phyloP scores from a whole-genome alignment of 345 rosid genomes.

The Schrenkiella parvula region DNA sequence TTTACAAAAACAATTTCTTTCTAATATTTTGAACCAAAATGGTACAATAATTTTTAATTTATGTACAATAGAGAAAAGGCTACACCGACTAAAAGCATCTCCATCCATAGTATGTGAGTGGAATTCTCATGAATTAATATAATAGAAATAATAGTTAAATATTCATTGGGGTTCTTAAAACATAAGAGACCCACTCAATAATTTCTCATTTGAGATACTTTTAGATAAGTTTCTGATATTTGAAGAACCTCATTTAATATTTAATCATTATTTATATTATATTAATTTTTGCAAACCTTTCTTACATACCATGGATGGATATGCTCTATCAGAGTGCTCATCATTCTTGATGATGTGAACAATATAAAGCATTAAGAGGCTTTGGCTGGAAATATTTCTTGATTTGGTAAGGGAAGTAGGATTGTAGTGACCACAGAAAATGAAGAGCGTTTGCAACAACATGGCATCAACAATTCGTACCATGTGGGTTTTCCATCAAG shows the following conservation, averaged over 20 bases:
- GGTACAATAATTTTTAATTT: background rate
- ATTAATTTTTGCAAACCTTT: too few relatives aligned
- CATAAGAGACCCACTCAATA: too few relatives aligned
- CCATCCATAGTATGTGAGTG: too few relatives aligned
- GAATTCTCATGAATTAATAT: too few relatives aligned
- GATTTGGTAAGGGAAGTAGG: background rate
- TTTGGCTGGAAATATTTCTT: background rate
- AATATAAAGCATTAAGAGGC: background rate
- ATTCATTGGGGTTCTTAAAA: too few relatives aligned
- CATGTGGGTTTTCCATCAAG: background rate
- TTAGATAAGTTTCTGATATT: too few relatives aligned
- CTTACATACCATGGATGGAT: too few relatives aligned
- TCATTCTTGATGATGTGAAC: background rate
- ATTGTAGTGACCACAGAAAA: background rate
- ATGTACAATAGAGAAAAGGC: background rate
- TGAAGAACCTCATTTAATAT: too few relatives aligned
- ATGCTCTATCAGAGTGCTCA: too few relatives aligned
- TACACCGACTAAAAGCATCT: background rate
- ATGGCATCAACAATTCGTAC: background rate
- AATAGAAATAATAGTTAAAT: too few relatives aligned
- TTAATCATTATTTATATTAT: too few relatives aligned
- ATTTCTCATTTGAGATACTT: too few relatives aligned
- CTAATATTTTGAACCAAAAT: background rate
- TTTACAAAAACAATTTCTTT: background rate
- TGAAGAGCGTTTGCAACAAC: background rate